These are phyloP conservation scores for Lactarius deliciosus DNA, from an alignment of 768 basidiomycete genomes.

Conservation along the genomic window DNA sequence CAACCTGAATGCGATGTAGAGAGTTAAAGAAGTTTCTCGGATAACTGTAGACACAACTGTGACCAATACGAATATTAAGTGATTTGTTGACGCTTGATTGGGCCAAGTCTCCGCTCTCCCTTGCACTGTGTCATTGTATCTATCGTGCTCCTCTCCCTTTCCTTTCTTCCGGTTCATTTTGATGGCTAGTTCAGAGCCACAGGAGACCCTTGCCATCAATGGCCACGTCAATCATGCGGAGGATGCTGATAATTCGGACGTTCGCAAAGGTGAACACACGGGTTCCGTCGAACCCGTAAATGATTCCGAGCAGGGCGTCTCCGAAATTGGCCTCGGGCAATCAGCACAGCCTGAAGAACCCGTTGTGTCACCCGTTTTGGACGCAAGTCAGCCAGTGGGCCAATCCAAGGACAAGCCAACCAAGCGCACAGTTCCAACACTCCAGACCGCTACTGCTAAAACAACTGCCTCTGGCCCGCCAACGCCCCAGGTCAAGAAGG, in stretches of 20 bases:
- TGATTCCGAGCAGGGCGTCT: slow-evolving; percentile 9
- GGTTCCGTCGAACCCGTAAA: slow-evolving; percentile 6
- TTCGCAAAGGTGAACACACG: slow-evolving; percentile 35
- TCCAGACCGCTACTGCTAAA: slow-evolving; percentile 48
- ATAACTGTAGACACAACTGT: background rate
- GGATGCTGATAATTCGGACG: background rate
- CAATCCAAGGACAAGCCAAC: slow-evolving; percentile 32
- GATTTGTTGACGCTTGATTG: slow-evolving; percentile 29
- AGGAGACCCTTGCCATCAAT: background rate
- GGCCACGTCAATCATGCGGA: slow-evolving; percentile 4
- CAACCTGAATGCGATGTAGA: slow-evolving; percentile 47
- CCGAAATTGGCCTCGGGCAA: slow-evolving; percentile 21
- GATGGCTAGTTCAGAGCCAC: slow-evolving; percentile 21
- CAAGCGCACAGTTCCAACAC: slow-evolving; percentile 36
- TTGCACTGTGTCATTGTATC: background rate
- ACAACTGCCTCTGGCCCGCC: slow-evolving; percentile 45
- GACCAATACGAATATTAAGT: background rate
- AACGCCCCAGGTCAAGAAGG: slow-evolving; percentile 69
- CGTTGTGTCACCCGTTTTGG: slow-evolving; percentile 23
- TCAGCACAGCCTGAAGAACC: slow-evolving; percentile 15
- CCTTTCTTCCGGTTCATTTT: slow-evolving; percentile 27
- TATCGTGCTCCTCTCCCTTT: background rate
- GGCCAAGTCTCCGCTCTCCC: background rate
- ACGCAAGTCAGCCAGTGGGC: slow-evolving; percentile 25
- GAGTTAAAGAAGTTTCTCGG: background rate